Base-by-base conservation (phyloP, 306 rosid species). In the Prinsepia uniflora region DNA sequence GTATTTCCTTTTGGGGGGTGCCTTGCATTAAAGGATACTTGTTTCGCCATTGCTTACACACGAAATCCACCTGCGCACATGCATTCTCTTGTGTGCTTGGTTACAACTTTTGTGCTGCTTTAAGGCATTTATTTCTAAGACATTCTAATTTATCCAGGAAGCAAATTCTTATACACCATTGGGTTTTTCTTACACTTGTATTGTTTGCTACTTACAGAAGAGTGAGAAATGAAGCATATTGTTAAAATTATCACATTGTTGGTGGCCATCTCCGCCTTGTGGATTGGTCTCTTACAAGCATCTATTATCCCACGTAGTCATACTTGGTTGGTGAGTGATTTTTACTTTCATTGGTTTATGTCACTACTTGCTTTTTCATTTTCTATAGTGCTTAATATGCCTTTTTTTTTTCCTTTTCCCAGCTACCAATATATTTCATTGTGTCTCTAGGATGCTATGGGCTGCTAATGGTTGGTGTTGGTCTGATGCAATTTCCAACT, bases 391-490 rank as follows among this genome's bases (percentile, higher is more conserved):
- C 80, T 79, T 45, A 72, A 78, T 3, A 12, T 76, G 20, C 65
- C 54, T 43, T 24, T 72, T 62, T 74, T 71, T 59, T 45, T 52
- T 74, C 64, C 47, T 76, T 53, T 71, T 59, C 65, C 83, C 91
- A 90, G 92, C 89, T 90, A 61, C 96, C 96, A 12, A 76, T 92
- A 70, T 92, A 90, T 81, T 85, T 90, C 66, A 69, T 92, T 39
- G 87, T 90, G 22, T 80, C 96, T 58, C 86, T 92, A 63, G 98
- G 98, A 81, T 92, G 98, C 83, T 92, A 92, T 43, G 96, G 98
- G 72, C 79, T 90, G 18, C 78, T 92, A 73, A 90, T 92, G 98
- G 96, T 92, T 67, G 96, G 98, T 80, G 80, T 92, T 63, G 98
- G 98, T 82, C 77, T 92, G 67, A 80, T 92, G 84, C 81, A 73